Conservation (phyloP, 192 early-diverging fungal species). For the Chytriomyces sp. region DNA sequence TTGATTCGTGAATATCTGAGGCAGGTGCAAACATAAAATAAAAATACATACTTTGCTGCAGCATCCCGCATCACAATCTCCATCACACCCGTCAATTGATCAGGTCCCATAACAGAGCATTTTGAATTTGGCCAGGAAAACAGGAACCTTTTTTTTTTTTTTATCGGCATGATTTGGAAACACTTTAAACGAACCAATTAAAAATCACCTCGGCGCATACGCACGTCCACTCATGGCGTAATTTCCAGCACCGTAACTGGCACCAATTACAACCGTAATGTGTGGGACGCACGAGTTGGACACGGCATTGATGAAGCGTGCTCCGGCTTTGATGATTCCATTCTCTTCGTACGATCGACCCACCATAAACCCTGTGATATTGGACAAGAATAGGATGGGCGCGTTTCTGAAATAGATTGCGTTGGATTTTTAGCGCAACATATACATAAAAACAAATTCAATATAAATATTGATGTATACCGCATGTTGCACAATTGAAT, state of each 20-base stretch:
- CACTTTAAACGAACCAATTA: background rate
- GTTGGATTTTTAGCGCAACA: background rate
- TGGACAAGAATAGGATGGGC: slow-evolving; percentile 67
- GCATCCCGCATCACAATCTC: slow-evolving; percentile 70
- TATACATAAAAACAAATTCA: background rate
- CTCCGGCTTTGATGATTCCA: slow-evolving; percentile 73
- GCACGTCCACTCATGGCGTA: slow-evolving; percentile 73
- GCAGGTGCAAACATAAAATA: background rate
- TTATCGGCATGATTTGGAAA: too few relatives aligned
- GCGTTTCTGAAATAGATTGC: slow-evolving; percentile 49
- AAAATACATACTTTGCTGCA: slow-evolving; percentile 51
- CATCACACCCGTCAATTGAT: slow-evolving; percentile 71
- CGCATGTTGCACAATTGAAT: slow-evolving; percentile 69
- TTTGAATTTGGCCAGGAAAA: slow-evolving; percentile 74
- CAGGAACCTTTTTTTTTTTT: slow-evolving; percentile 51
- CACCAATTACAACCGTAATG: slow-evolving; percentile 65
- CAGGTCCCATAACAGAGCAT: slow-evolving; percentile 74
- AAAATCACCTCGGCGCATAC: slow-evolving; percentile 60
- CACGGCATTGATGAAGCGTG: slow-evolving; percentile 71
- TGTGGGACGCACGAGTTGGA: slow-evolving; percentile 54
- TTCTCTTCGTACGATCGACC: slow-evolving; percentile 70
- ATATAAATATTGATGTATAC: slow-evolving; percentile 16
- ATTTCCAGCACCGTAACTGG: slow-evolving; percentile 73
- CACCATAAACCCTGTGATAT: slow-evolving; percentile 78
- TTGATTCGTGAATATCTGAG: background rate